Conservation (phyloP, 176 grass and related monocot species). For the Thinopyrum elongatum region DNA sequence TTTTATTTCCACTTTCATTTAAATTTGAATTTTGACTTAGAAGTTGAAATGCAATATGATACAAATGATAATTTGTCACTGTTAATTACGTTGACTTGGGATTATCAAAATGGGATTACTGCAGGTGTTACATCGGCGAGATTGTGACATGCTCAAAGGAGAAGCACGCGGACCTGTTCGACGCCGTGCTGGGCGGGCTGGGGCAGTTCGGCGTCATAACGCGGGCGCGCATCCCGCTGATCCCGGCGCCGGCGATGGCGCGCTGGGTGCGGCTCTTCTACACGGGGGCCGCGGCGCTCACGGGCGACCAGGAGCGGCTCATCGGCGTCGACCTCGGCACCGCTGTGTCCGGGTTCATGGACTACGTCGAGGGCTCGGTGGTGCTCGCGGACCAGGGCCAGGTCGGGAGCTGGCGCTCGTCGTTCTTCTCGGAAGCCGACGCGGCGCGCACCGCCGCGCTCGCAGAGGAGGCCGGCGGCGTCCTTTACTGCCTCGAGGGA, state of each 20-base stretch:
- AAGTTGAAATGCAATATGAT: too few species aligned
- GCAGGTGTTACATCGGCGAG: too few species aligned
- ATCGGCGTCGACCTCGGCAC: slow-evolving; percentile 26
- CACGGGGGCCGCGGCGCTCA: slow-evolving; percentile 25
- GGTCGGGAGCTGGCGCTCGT: slow-evolving; percentile 40
- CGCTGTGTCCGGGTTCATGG: slow-evolving; percentile 33
- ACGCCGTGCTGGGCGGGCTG: slow-evolving; percentile 59
- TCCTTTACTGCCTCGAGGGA: slow-evolving; percentile 63
- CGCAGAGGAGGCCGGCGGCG: neutral
- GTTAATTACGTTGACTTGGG: too few species aligned
- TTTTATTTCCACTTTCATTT: too few species aligned
- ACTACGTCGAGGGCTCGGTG: slow-evolving; percentile 66
- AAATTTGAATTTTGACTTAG: too few species aligned
- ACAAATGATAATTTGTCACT: too few species aligned
- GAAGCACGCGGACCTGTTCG: slow-evolving; percentile 44
- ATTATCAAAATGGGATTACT: too few species aligned
- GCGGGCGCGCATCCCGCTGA: slow-evolving; percentile 53
- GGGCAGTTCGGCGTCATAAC: slow-evolving; percentile 74
- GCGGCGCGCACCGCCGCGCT: slow-evolving; percentile 15
- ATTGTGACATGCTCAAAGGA: slow-evolving; percentile 51
- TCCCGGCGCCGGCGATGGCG: slow-evolving; percentile 45
- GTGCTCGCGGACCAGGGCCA: neutral
- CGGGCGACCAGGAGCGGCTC: slow-evolving; percentile 46
- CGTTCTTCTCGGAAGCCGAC: slow-evolving; percentile 34
- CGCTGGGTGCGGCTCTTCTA: slow-evolving; percentile 62